Base-by-base conservation (phyloP, 2,329 filamentous ascomycete genomes). In the Epichloe coenophiala region DNA sequence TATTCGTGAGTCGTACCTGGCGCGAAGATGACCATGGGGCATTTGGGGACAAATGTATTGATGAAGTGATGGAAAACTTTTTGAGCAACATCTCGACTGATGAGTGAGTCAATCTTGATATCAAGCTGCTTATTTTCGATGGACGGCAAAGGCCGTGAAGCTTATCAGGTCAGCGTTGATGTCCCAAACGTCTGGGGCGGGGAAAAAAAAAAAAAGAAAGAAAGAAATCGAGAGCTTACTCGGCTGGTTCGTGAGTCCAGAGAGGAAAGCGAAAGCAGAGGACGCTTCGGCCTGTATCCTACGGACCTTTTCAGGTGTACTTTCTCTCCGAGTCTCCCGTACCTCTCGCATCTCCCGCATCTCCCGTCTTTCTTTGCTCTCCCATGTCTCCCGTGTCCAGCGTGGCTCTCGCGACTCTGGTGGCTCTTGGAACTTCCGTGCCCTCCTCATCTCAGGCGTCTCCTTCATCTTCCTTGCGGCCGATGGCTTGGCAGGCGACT, bases 41-140 rank as follows among this genome's bases (percentile, higher is more conserved):
- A 47, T 21, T 51, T 51, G 9, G 49, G 49, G 3, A 41, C 44
- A 38, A 51, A 45, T 6, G 9, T 33, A 31, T 42, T 37, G 23
- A 51, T 27, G 17, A 42, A 51, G 38, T 51, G 45, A 41, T 31
- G 38, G 31, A 51, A 51, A 6, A 51, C 27, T 19, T 15, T 40
- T 27, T 47, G 44, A 15, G 49, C 49, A 4, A 43, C 33, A 8
- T 51, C 49, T 41, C 45, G 49, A 46, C 38, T 44, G 21, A 51
- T 43, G 27, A 47, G 49, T n/a, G 45, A 51, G 31, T 47, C 49
- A 31, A 47, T 43, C 31, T 31, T 43, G 21, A 51, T 42, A n/a
- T 43, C 49, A 15, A 47, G 38, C 21, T 44, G 45, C 49, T 51
- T 43, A 31, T 51, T 47, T 19, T 47, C 49, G n/a, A 51, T 47